These are phyloP conservation scores for Vicia faba DNA, from an alignment of 306 rosid genomes.

Conservation along the genomic window DNA sequence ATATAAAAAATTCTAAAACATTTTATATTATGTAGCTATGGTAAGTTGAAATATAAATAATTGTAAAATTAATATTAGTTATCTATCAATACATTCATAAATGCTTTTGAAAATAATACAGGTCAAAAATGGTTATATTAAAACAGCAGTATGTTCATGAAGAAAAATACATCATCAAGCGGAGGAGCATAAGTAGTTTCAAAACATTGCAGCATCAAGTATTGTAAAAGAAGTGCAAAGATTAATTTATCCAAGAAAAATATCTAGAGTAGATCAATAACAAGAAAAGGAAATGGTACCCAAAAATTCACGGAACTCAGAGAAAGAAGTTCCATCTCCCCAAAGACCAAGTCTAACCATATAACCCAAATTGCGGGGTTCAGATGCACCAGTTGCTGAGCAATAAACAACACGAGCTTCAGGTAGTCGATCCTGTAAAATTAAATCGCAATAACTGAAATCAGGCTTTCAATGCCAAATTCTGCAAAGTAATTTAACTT, in stretches of 20 bases:
- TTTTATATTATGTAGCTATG: background rate
- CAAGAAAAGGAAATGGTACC: slow-evolving; percentile 44
- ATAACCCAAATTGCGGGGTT: slow-evolving; percentile 99
- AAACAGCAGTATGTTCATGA: slow-evolving; percentile 17
- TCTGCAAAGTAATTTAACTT: slow-evolving; percentile 28
- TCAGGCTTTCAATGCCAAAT: slow-evolving; percentile 23
- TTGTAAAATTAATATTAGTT: background rate
- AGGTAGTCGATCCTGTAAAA: slow-evolving; percentile 77
- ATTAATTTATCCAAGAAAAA: slow-evolving; percentile 3
- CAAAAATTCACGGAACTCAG: slow-evolving; percentile 86
- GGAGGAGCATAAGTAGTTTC: slow-evolving; percentile 8
- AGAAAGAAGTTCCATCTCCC: slow-evolving; percentile 90
- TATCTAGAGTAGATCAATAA: background rate
- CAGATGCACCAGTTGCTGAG: slow-evolving; percentile 98
- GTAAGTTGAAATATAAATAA: slow-evolving; percentile 14
- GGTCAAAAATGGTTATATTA: slow-evolving; percentile 8
- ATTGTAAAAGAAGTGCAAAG: background rate
- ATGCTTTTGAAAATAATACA: background rate
- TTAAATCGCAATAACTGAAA: slow-evolving; percentile 34
- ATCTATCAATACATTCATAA: slow-evolving; percentile 9
- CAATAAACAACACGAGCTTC: slow-evolving; percentile 93
- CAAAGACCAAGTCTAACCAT: slow-evolving; percentile 99
- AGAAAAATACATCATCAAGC: slow-evolving; percentile 26
- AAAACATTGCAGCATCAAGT: slow-evolving; percentile 26
- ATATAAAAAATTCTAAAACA: slow-evolving; percentile 13